These are phyloP conservation scores for Tardiomyces blankii DNA, from an alignment of 1,139 yeast genomes.

Conservation along the genomic window DNA sequence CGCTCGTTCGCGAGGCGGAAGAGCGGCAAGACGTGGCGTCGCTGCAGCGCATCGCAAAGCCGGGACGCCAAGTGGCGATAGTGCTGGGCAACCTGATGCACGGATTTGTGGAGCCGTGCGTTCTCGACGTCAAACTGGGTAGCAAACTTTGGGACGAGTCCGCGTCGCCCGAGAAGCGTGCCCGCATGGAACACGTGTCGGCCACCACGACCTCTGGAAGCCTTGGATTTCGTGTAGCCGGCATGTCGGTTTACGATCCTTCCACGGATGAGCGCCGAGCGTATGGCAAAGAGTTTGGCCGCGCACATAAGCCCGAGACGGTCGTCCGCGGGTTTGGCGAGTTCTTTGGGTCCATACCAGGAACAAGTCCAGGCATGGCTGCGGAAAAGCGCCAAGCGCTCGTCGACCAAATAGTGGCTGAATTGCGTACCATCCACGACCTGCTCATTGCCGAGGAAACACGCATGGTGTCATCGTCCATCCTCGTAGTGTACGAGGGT, in stretches of 20 bases:
- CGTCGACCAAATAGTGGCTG: slow-evolving; percentile 35
- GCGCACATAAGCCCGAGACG: slow-evolving; percentile 37
- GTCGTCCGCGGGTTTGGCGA: slow-evolving; percentile 39
- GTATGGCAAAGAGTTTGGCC: slow-evolving; percentile 63
- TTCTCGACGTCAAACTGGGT: slow-evolving; percentile 81
- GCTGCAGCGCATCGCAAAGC: slow-evolving; percentile 5
- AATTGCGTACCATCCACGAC: slow-evolving; percentile 55
- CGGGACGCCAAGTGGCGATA: slow-evolving; percentile 24
- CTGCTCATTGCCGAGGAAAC: slow-evolving; percentile 52
- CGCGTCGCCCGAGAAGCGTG: slow-evolving; percentile 47
- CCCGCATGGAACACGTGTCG: slow-evolving; percentile 54
- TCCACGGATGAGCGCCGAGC: slow-evolving; percentile 25
- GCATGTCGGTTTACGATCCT: slow-evolving; percentile 53
- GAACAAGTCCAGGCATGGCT: not conserved
- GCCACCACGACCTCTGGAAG: slow-evolving; percentile 69
- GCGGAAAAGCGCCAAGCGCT: slow-evolving; percentile 12
- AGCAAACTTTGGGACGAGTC: slow-evolving; percentile 51
- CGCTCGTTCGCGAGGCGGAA: slow-evolving; percentile 6
- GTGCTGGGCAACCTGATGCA: slow-evolving; percentile 64
- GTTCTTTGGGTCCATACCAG: slow-evolving; percentile 30
- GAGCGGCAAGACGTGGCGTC: slow-evolving; percentile 7
- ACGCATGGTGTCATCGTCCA: slow-evolving; percentile 62
- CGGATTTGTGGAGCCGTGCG: slow-evolving; percentile 55
- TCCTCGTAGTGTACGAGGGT: slow-evolving; percentile 66
- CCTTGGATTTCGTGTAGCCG: slow-evolving; percentile 68